These are phyloP conservation scores for Suhomyces bribrorum DNA, from an alignment of 1,139 yeast genomes.

Conservation along the genomic window DNA sequence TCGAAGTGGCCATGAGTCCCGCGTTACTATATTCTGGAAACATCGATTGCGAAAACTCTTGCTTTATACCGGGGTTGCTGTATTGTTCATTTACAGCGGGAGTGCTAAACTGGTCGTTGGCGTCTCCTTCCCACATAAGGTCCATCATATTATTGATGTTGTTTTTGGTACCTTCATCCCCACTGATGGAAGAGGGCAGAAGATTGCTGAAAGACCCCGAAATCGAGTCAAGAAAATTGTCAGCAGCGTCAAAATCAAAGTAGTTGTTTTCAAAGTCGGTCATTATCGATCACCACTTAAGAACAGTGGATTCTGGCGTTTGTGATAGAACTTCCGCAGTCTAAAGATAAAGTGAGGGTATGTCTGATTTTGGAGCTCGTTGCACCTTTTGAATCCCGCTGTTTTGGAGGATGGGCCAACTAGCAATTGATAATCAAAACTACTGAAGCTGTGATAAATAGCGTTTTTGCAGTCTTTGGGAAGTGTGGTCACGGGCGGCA, in stretches of 20 bases:
- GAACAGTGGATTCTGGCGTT: no score
- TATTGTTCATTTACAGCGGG: not conserved
- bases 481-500: not conserved
- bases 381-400: no score
- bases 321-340: no score
- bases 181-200: conserved; percentile 20
- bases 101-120: not conserved
- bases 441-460: no score
- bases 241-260: conserved; percentile 38
- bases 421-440: no score
- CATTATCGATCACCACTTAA: conserved; percentile 15
- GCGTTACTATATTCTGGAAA: conserved; percentile 1
- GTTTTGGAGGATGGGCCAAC: no score
- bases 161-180: conserved; percentile 15
- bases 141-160: conserved; percentile 6
- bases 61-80: not conserved
- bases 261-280: conserved; percentile 21
- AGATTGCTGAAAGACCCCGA: conserved; percentile 26
- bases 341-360: no score
- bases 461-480: not conserved
- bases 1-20: conserved; percentile 9
- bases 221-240: conserved; percentile 35
- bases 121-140: conserved; percentile 10
- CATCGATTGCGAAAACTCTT: not conserved
- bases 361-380: no score